phyloP scores from a whole-genome alignment of 2,329 filamentous ascomycete species.

The Penicillium decumbens region DNA sequence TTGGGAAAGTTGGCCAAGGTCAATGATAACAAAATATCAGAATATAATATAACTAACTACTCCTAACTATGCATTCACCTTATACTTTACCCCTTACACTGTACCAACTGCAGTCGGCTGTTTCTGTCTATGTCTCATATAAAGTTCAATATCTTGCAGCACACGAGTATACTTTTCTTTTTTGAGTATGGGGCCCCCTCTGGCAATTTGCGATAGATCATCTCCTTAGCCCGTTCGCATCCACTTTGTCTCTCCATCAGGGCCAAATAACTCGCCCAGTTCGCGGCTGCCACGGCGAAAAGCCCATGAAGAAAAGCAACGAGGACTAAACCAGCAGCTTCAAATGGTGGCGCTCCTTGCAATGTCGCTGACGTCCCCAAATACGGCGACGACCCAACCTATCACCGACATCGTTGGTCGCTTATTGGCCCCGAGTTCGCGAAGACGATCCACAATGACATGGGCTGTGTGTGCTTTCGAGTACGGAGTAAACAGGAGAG shows the following conservation, averaged over 20 bases:
- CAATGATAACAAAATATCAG: not conserved
- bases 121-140: not conserved
- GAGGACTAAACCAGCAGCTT: not conserved
- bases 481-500: not conserved
- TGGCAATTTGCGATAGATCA: constrained; percentile 15
- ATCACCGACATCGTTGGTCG: not conserved
- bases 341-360: not conserved
- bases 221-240: constrained; percentile 1
- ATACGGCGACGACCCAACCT: not conserved
- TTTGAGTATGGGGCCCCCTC: not conserved
- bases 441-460: constrained; percentile 16
- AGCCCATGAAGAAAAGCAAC: not conserved
- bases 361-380: not conserved
- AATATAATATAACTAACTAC: not conserved
- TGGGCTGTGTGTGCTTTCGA: constrained; percentile 8
- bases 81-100: constrained; percentile 1
- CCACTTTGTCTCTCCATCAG: not conserved
- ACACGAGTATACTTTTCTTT: not conserved
- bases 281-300: not conserved
- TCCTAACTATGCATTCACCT: not conserved
- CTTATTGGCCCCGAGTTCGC: constrained; percentile 6
- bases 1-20: not conserved
- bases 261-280: not conserved
- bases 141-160: not conserved
- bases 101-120: not conserved